Evolutionary conservation across 495 filamentous ascomycete genomes (phyloP).

Genomic region (Penicillium atrosanguineum): DNA sequence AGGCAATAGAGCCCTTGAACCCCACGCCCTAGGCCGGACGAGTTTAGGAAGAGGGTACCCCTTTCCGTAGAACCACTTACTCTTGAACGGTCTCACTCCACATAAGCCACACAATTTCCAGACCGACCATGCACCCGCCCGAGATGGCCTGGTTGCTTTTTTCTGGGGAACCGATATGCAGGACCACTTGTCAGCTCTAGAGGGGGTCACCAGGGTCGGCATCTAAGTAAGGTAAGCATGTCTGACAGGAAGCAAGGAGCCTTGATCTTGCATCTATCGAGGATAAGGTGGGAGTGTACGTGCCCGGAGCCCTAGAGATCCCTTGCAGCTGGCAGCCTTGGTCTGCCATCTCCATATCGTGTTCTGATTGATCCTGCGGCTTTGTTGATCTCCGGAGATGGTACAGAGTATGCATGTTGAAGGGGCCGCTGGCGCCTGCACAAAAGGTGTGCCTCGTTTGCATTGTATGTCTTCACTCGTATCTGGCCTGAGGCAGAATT

Average conservation of each 20-base stretch:
- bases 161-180: constrained; percentile 2
- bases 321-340: constrained; percentile 13
- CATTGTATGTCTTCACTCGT: background rate
- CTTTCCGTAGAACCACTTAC: background rate
- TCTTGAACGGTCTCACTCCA: background rate
- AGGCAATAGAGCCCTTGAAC: too few species aligned
- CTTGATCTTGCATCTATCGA: constrained; percentile 6
- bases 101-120: background rate
- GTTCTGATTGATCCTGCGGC: background rate
- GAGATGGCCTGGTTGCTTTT: constrained; percentile 2
- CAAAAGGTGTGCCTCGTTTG: background rate
- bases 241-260: constrained; percentile 21
- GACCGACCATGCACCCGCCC: constrained; percentile 2
- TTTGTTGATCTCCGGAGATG: background rate
- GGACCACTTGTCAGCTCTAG: background rate
- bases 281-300: background rate
- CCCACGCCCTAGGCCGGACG: too few species aligned
- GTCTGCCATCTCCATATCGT: constrained; percentile 11
- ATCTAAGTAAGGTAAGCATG: constrained; percentile 4
- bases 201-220: background rate
- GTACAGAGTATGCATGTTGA: background rate
- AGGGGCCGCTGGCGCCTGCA: background rate
- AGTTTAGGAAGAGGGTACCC: background rate
- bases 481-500: background rate
- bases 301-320: constrained; percentile 12